Conservation (phyloP, 2,329 filamentous ascomycete species). For the Cladosporium sp. region DNA sequence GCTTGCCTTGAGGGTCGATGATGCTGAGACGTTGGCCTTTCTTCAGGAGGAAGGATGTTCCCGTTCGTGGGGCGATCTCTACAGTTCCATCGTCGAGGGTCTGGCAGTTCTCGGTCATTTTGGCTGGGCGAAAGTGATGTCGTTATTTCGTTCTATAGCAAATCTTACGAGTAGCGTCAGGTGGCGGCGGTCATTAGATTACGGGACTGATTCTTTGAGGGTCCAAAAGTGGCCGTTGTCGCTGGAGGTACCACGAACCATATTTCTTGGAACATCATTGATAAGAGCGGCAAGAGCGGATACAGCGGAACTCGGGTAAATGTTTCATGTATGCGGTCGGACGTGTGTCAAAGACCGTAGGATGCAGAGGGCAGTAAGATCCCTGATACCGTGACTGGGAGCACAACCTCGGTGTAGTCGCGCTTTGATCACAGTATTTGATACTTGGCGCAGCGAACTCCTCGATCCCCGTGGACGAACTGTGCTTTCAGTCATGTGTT, state of each 20-base stretch:
- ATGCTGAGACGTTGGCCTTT: slow-evolving; percentile 27
- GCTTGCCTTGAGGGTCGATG: slow-evolving; percentile 27
- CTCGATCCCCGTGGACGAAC: background rate
- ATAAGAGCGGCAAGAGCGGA: background rate
- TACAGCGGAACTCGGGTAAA: background rate
- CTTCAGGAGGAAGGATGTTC: slow-evolving; percentile 24
- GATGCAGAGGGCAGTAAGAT: background rate
- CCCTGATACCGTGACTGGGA: too few species aligned
- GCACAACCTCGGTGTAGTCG: too few species aligned
- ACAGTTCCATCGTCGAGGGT: background rate
- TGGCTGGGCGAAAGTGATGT: background rate
- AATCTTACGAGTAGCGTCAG: background rate
- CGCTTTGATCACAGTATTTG: too few species aligned
- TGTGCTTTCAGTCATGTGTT: background rate
- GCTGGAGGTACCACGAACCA: background rate
- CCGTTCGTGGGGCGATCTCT: slow-evolving; percentile 24
- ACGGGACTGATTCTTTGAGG: background rate
- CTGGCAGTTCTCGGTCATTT: background rate
- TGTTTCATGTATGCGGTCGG: background rate
- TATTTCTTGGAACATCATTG: background rate
- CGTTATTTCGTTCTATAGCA: background rate
- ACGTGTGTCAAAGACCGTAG: background rate
- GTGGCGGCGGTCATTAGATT: background rate
- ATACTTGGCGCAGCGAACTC: too few species aligned
- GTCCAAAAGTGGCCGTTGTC: background rate